These are phyloP conservation scores for Stylosanthes scabra DNA, from an alignment of 331 rosid genomes.

Conservation along the genomic window DNA sequence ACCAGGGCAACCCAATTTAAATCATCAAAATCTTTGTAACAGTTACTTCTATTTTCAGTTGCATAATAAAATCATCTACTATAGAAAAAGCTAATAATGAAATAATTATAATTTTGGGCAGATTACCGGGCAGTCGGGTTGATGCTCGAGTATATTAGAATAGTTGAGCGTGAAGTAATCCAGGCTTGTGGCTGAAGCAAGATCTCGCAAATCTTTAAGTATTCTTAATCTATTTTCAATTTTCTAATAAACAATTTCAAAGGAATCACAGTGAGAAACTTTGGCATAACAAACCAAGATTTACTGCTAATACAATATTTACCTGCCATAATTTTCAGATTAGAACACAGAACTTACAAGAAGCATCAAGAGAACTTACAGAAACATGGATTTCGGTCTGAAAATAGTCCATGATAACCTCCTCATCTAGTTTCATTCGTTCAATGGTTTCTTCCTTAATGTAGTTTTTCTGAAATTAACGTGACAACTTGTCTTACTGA, in stretches of 20 bases:
- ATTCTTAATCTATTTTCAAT: constrained; percentile 83
- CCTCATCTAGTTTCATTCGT: constrained; percentile 97
- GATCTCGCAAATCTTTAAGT: constrained; percentile 86
- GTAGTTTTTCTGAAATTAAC: constrained; percentile 70
- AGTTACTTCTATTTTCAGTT: background rate
- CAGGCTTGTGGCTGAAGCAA: constrained; percentile 95
- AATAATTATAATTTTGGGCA: constrained; percentile 22
- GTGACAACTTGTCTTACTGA: background rate
- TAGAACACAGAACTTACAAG: constrained; percentile 12
- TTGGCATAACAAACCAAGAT: constrained; percentile 19
- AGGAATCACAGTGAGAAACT: constrained; percentile 39
- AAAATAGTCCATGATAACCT: constrained; percentile 94
- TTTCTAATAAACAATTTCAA: constrained; percentile 61
- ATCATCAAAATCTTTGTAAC: background rate
- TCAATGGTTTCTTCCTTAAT: constrained; percentile 95
- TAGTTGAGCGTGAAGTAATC: constrained; percentile 86
- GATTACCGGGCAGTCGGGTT: constrained; percentile 98
- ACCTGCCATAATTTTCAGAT: constrained; percentile 4
- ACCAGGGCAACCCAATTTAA: constrained; percentile 16
- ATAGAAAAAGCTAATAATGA: background rate
- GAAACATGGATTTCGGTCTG: constrained; percentile 87
- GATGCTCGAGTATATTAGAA: constrained; percentile 95
- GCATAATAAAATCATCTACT: constrained; percentile 2
- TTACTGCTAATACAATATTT: background rate
- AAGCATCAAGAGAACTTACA: constrained; percentile 56